A percentile compares a stretch with the other conserved stretches of the same genome.
phyloP scores from a whole-genome alignment of 768 basidiomycete genomes.

The Phlebiopsis gigantea region DNA sequence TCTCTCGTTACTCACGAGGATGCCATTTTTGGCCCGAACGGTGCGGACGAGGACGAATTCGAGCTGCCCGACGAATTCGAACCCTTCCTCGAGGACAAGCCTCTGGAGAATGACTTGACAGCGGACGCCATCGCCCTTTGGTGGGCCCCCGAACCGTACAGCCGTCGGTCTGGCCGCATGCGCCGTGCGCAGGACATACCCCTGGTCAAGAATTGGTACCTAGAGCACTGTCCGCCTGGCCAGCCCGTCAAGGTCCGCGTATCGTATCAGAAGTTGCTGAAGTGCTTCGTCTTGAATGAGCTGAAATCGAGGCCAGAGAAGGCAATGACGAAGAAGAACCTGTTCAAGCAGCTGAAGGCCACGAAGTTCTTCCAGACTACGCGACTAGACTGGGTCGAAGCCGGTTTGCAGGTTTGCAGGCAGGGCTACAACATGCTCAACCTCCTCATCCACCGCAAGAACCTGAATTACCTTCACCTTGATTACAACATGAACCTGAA shows the following conservation, averaged over 20 bases:
- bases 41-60: conserved; percentile 81
- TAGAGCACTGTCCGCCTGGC: conserved; percentile 95
- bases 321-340: conserved; percentile 96
- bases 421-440: conserved; percentile 99
- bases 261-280: conserved; percentile 96
- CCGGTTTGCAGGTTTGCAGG: conserved; percentile 95
- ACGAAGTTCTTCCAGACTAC: conserved; percentile 99
- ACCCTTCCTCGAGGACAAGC: conserved; percentile 78
- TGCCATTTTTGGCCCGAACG: conserved; percentile 84
- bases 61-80: conserved; percentile 70
- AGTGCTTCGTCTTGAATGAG: conserved; percentile 94
- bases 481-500: conserved; percentile 99
- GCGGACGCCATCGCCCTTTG: conserved; percentile 96
- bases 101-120: conserved; percentile 84
- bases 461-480: conserved; percentile 88
- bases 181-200: conserved; percentile 94
- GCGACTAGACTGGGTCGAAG: conserved; percentile 97
- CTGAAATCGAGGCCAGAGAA: conserved; percentile 86
- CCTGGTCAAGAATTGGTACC: conserved; percentile 96
- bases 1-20: conserved; percentile 88
- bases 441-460: conserved; percentile 98
- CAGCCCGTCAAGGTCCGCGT: conserved; percentile 98
- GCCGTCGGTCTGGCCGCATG: conserved; percentile 86
- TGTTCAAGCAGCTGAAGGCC: conserved; percentile 94
- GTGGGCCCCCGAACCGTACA: conserved; percentile 98